Percentiles rank a stretch among this genome's conserved stretches.
These are phyloP conservation scores for Cajanus cajan DNA, from an alignment of 306 rosid genomes.

Conservation along the genomic window DNA sequence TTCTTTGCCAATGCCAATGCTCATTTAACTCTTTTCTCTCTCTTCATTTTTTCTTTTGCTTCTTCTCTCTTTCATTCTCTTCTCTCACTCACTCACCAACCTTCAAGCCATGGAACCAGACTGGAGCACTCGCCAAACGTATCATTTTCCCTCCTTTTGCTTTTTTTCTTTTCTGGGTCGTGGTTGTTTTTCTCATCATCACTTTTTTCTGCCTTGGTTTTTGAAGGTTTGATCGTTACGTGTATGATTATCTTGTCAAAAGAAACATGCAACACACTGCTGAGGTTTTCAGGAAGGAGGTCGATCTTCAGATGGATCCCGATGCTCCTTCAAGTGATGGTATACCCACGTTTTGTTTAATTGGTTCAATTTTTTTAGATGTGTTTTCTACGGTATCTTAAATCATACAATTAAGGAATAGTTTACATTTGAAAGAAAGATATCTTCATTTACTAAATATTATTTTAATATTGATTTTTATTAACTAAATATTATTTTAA, in stretches of 20 bases:
- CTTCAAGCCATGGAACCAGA: neutral
- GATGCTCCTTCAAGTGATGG: neutral
- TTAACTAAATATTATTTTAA: too few relatives aligned
- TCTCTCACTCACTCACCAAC: neutral
- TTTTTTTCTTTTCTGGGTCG: neutral
- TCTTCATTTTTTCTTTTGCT: neutral
- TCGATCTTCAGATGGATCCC: neutral
- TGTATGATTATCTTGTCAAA: constrained; percentile 28
- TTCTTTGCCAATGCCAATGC: neutral
- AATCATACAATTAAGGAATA: too few relatives aligned
- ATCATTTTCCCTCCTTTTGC: neutral
- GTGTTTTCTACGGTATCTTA: too few relatives aligned
- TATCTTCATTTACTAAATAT: too few relatives aligned
- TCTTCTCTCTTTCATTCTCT: neutral
- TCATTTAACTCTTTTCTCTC: neutral
- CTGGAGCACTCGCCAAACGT: neutral
- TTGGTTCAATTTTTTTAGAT: too few relatives aligned
- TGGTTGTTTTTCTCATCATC: neutral
- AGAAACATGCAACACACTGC: constrained; percentile 28
- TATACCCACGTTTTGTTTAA: too few relatives aligned
- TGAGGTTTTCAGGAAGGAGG: constrained; percentile 24
- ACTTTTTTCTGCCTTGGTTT: neutral
- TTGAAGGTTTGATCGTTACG: constrained; percentile 33
- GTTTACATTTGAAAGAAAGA: too few relatives aligned
- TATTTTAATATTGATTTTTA: too few relatives aligned